Base-by-base conservation (phyloP, 2,329 filamentous ascomycete species). In the Hypocrella siamensis region DNA sequence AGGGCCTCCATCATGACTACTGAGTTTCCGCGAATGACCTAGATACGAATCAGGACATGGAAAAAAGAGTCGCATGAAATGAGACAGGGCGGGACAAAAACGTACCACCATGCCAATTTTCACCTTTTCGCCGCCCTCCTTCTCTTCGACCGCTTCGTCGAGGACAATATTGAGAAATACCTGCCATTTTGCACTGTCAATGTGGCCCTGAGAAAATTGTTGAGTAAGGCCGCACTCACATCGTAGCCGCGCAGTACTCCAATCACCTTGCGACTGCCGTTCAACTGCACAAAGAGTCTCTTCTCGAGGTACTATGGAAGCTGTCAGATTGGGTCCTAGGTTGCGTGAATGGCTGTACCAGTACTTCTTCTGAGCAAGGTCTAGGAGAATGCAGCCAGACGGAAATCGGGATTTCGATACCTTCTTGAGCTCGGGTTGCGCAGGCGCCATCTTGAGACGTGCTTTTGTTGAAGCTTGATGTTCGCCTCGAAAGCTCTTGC, bases 391-490 rank as follows among this genome's bases (percentile, higher is more conserved):
- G n/a, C n/a, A 22, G 21, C 12, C 21, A 22, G 21, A 12, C 12
- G 21, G 12, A 22, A 12, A 7, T 22, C 25, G 25, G 14, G 16
- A 1, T 25, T 5, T 2, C 25, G 44, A 17, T 61, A 92, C 90
- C 76, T 96, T 98, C 65, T 96, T 98, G 41, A 98, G 74, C 66
- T 98, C 92, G 48, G 90, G 90, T 63, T 96, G 90, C 56, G 90
- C 86, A 76, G 92, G 88, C 63, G 90, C 84, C 90, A 98, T 98
- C 44, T 67, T 80, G 63, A 56, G 45, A 4, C 25, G n/a, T n/a
- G n/a, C n/a, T n/a, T n/a, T n/a, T n/a, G n/a, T n/a, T n/a, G n/a
- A n/a, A n/a, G n/a, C n/a, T n/a, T n/a, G n/a, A n/a, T n/a, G n/a
- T n/a, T n/a, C n/a, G n/a, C n/a, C n/a, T n/a, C n/a, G n/a, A n/a